Base-by-base conservation (phyloP, 805 yeast species). In the Hanseniaspora nectarophila region DNA sequence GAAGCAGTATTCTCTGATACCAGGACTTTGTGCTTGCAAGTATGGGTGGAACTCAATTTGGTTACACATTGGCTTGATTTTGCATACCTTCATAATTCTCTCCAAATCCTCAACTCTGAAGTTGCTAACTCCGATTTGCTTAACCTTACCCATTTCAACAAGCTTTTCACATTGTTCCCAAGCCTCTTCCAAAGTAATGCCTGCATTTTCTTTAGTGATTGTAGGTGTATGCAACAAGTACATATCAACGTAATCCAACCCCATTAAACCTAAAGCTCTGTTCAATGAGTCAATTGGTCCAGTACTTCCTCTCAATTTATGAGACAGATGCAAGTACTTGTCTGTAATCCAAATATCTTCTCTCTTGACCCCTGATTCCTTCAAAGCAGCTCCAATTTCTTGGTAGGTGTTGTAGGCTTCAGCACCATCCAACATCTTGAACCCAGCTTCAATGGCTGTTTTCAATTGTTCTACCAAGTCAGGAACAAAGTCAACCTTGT, bases 21-120 rank as follows among this genome's bases (percentile, higher is more conserved):
- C 84, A 0, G 79, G 77, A 2, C 82, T 69, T 62, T 81, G 86
- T 56, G 80, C 69, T 60, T 77, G 85, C 57, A 81, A 68, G 59
- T 79, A 78, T 0, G 86, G 80, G 61, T 74, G 80, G 68, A 72
- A 80, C 61, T 82, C 89, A 56, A 83, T 78, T 64, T 83, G 89
- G 60, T 82, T 75, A 31, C 81, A 78, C 54, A 67, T 71, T 4
- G 86, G 86, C 55, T 69, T 71, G 48, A 63, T 62, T 37, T 70
- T 67, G 8, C 78, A 74, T 40, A 63, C 63, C 21, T 64, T 60
- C 43, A 74, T 60, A 18, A 77, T 63, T 26, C 57, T 63, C 55
- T 80, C 67, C 49, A 81, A 60, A 57, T 78, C 75, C 5, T 64
- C 68, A n/a, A 69, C 70, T 18, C 75, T 66, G 58, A 80, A 82